These are phyloP conservation scores for Tulasnella sp. DNA, from an alignment of 768 basidiomycete genomes.

Conservation along the genomic window DNA sequence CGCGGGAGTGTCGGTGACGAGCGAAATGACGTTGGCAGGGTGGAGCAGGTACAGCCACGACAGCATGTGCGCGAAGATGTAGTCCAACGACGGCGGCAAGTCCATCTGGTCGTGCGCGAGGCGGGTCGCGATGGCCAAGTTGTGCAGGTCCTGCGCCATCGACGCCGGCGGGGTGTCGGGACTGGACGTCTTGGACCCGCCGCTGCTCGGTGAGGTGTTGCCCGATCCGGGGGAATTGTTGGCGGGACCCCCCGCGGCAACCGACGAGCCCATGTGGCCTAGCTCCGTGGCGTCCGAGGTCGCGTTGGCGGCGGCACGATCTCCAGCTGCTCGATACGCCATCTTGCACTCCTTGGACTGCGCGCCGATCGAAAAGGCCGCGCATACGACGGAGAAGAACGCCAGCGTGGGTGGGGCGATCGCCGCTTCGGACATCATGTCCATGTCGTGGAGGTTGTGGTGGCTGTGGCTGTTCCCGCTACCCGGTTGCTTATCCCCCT, in stretches of 20 bases:
- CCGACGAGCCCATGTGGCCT: no score
- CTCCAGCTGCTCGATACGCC: not conserved
- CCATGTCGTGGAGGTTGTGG: not conserved
- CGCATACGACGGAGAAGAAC: constrained; percentile 59
- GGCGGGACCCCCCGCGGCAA: no score
- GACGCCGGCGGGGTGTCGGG: not conserved
- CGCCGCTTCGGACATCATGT: not conserved
- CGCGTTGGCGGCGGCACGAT: not conserved
- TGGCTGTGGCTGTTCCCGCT: no score
- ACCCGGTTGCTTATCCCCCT: not conserved
- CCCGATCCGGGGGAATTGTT: no score
- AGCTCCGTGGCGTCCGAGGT: no score
- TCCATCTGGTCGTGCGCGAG: constrained; percentile 16
- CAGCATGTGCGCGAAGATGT: constrained; percentile 21
- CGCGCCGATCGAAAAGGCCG: constrained; percentile 58
- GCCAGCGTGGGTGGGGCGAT: constrained; percentile 37
- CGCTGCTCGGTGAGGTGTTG: not conserved
- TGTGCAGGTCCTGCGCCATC: constrained; percentile 4
- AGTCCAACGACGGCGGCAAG: constrained; percentile 20
- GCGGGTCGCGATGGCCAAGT: not conserved
- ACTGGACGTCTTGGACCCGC: not conserved
- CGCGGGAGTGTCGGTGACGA: constrained; percentile 10
- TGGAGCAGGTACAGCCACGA: constrained; percentile 20
- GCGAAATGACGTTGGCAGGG: constrained; percentile 17
- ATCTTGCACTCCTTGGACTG: constrained; percentile 25